Percentiles rank a stretch among this genome's conserved stretches.
These are phyloP conservation scores for sorghum (Sorghum bicolor) DNA, from an alignment of 176 grass and related monocot species.

Conservation along the genomic window Sorghum_bicolor_NCBIv3 NC_012876.2:62101501-62102000, in stretches of 20 bases:
- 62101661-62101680: constrained; percentile 19
- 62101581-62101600: neutral
- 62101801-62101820: neutral
- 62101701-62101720: neutral
- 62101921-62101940: no score
- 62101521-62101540: neutral
- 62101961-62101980: no score
- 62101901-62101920: no score
- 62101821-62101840: no score
- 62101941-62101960: no score
- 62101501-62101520: neutral
- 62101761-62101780: constrained; percentile 38
- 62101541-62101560: neutral
- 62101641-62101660: neutral
- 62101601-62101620: neutral
- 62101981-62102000: neutral
- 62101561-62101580: neutral
- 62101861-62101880: no score
- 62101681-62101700: neutral
- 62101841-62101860: no score
- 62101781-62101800: constrained; percentile 15
- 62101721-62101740: neutral
- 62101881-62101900: no score
- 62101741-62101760: constrained; percentile 42
- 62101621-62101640: neutral